These are phyloP conservation scores for Exserohilum turcica DNA, from an alignment of 2,329 filamentous ascomycete genomes.

Conservation along the genomic window DNA sequence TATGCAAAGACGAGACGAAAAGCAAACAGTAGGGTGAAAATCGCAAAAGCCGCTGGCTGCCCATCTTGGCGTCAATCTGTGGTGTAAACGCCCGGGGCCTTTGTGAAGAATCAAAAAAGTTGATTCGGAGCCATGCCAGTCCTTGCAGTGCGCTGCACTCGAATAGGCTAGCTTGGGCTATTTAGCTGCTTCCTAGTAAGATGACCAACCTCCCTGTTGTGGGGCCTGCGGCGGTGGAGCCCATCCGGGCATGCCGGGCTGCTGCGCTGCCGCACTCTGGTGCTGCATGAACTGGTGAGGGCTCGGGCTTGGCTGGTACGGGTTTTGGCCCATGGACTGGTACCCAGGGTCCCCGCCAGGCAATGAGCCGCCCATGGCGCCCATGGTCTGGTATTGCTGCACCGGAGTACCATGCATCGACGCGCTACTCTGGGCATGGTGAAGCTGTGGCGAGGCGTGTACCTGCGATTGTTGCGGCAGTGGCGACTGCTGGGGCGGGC, in stretches of 20 bases:
- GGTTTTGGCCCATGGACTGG: conserved; percentile 54
- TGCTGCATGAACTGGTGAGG: conserved; percentile 55
- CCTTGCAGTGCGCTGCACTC: background rate
- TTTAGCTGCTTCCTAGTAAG: conserved; percentile 31
- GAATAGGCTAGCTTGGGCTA: background rate
- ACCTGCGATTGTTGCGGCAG: conserved; percentile 56
- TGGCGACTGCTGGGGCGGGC: conserved; percentile 49
- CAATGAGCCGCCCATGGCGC: conserved; percentile 47
- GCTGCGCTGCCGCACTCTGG: conserved; percentile 50
- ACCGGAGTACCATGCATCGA: conserved; percentile 51
- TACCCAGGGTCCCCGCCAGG: conserved; percentile 44
- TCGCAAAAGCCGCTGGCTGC: background rate
- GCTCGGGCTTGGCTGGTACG: conserved; percentile 56
- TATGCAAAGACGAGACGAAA: conserved; percentile 38
- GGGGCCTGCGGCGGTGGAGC: conserved; percentile 49
- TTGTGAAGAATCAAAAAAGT: background rate
- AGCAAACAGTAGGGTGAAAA: conserved; percentile 7
- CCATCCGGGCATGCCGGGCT: conserved; percentile 60
- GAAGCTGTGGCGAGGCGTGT: conserved; percentile 56
- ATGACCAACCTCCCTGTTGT: conserved; percentile 48
- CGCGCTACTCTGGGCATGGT: conserved; percentile 50
- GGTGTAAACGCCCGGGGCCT: background rate
- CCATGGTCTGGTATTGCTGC: conserved; percentile 55
- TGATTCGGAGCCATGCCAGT: background rate
- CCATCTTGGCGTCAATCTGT: conserved; percentile 1